These are phyloP conservation scores for Apiotrichum veenhuisii DNA, from an alignment of 1,284 basidiomycete species.

Conservation along the genomic window DNA sequence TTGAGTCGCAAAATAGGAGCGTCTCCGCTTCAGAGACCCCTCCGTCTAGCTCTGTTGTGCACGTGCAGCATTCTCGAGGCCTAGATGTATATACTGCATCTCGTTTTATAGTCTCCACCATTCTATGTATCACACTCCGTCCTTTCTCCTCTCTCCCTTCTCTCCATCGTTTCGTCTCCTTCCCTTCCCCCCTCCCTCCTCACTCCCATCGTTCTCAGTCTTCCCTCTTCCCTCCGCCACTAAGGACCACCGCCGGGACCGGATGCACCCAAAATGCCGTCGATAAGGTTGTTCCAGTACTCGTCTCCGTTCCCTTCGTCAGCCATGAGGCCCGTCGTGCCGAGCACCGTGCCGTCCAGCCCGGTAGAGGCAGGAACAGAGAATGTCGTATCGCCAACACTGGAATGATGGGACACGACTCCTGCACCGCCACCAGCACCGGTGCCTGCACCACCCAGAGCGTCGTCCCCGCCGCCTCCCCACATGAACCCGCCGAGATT, in stretches of 20 bases:
- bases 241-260: neutral
- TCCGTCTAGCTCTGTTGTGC: too few relatives aligned
- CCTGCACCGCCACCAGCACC: neutral
- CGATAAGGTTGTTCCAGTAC: conserved; percentile 50
- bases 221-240: too few relatives aligned
- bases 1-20: too few relatives aligned
- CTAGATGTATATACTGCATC: too few relatives aligned
- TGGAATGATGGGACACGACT: neutral
- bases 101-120: too few relatives aligned
- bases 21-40: too few relatives aligned
- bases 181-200: too few relatives aligned
- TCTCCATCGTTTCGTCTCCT: too few relatives aligned
- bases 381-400: conserved; percentile 3
- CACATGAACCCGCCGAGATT: conserved; percentile 6
- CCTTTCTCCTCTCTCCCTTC: too few relatives aligned
- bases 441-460: neutral
- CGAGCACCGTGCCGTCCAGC: conserved; percentile 17
- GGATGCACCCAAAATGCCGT: conserved; percentile 22
- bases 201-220: too few relatives aligned
- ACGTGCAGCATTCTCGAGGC: too few relatives aligned
- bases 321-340: neutral
- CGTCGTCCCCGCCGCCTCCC: neutral
- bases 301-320: conserved; percentile 35
- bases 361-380: conserved; percentile 4
- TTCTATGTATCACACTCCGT: too few relatives aligned